Percentiles rank a stretch among this genome's conserved stretches.
phyloP scores from a whole-genome alignment of 2,329 filamentous ascomycete species.

The Septoria linicola region DNA sequence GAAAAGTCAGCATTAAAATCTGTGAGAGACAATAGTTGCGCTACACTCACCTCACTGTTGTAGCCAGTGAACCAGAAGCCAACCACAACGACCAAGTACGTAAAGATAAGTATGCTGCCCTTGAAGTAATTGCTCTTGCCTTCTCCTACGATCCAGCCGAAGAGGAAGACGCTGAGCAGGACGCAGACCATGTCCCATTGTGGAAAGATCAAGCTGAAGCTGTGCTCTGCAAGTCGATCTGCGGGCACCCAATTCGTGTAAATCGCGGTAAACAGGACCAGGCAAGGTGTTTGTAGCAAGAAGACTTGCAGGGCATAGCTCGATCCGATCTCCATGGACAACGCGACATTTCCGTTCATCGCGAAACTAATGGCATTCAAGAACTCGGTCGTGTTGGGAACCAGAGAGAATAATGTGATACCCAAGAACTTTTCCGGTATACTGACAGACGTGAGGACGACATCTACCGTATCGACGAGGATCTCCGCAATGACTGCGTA shows the following conservation, averaged over 20 bases:
- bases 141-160: constrained; percentile 97
- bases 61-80: constrained; percentile 86
- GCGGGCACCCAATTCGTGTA: constrained; percentile 61
- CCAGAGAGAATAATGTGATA: constrained; percentile 92
- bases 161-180: constrained; percentile 89
- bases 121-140: constrained; percentile 99
- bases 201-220: constrained; percentile 86
- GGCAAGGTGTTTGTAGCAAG: constrained; percentile 85
- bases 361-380: constrained; percentile 98
- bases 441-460: constrained; percentile 84
- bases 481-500: constrained; percentile 99
- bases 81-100: constrained; percentile 85
- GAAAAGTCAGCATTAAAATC: constrained; percentile 8
- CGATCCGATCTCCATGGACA: constrained; percentile 98
- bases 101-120: constrained; percentile 88
- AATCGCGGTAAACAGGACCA: constrained; percentile 86
- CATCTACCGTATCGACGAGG: constrained; percentile 92
- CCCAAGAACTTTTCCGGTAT: constrained; percentile 97
- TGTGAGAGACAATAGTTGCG: neutral
- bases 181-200: constrained; percentile 99
- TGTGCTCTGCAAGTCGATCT: constrained; percentile 58
- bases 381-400: constrained; percentile 98
- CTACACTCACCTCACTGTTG: constrained; percentile 48
- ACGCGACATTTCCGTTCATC: constrained; percentile 98
- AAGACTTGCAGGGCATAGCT: constrained; percentile 96